Base-by-base conservation (phyloP, 2,329 filamentous ascomycete species). In the Ceratocystis huliohia region DNA sequence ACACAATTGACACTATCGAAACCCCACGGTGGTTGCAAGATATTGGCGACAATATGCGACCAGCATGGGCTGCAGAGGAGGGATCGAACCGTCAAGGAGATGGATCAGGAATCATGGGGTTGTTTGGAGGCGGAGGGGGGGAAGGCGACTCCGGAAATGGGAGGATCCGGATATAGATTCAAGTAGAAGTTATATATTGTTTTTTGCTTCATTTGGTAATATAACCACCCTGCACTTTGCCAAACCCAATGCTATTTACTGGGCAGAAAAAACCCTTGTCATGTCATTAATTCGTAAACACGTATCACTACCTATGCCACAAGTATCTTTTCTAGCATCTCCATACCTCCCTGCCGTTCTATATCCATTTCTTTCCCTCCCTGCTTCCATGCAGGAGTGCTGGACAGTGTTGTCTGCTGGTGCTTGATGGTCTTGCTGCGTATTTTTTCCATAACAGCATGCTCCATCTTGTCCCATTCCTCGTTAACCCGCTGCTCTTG, bases 1-100 rank as follows among this genome's bases (percentile, higher is more conserved):
- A 99, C 73, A 97, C 94, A 0, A 84, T 97, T 64, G 93, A 97
- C 69, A 88, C 85, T 0, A 82, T 91, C 1, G 88, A 91, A 64
- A 82, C 87, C 37, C 93, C 94, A 0, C 86, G 86, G 69, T 97
- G 92, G 91, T 78, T 96, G 69, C 82, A 85, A 71, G 87, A 89
- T 30, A 79, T 90, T 33, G 82, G 84, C 1, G 80, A 83, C 67
- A 67, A 61, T 45, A 59, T 64, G 10, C 66, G 64, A 22, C 91
- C 90, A 4, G 88, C 85, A 71, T 95, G 91, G 91, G 88, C 94
- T 84, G 83, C n/a, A 13, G 81, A 83, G 64, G 80, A 80, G 10
- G 78, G 76, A 17, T 74, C 71, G 17, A 72, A 72, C 2, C 72
- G 73, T 4, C 72, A 73, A 41, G 71, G 72, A 56, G 72, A 68